phyloP scores from a whole-genome alignment of 2,329 filamentous ascomycete genomes.

The Drechslera avenae region DNA sequence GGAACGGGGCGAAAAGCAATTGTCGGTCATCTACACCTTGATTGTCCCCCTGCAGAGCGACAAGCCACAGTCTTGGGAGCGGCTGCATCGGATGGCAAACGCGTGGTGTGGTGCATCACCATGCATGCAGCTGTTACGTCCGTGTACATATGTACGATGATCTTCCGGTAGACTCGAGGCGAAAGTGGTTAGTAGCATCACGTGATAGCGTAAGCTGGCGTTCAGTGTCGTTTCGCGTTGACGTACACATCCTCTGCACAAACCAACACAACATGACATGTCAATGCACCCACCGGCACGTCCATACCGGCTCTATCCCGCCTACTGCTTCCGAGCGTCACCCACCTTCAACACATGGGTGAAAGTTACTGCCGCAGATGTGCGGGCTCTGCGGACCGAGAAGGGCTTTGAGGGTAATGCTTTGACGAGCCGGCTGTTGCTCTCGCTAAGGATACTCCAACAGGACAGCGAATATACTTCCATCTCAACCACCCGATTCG shows the following conservation, averaged over 20 bases:
- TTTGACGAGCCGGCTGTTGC: background rate
- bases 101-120: conserved; percentile 20
- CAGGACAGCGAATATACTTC: conserved; percentile 62
- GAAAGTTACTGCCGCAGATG: conserved; percentile 62
- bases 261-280: conserved; percentile 37
- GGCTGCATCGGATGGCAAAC: conserved; percentile 34
- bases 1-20: conserved; percentile 14
- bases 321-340: conserved; percentile 64
- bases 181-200: conserved; percentile 1
- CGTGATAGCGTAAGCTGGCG: conserved; percentile 17
- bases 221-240: conserved; percentile 19
- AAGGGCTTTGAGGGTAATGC: conserved; percentile 57
- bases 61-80: conserved; percentile 24
- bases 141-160: conserved; percentile 19
- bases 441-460: background rate
- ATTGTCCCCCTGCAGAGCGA: conserved; percentile 25
- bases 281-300: conserved; percentile 30
- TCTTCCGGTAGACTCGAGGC: conserved; percentile 18
- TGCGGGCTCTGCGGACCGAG: conserved; percentile 58
- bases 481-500: conserved; percentile 60
- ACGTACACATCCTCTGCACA: conserved; percentile 20
- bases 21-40: conserved; percentile 25
- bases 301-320: conserved; percentile 57
- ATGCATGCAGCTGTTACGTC: conserved; percentile 15
- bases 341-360: conserved; percentile 69